A percentile compares a stretch with the other conserved stretches of the same genome.
Conservation (phyloP, 805 yeast genomes). For the Ogataea polymorpha region DNA sequence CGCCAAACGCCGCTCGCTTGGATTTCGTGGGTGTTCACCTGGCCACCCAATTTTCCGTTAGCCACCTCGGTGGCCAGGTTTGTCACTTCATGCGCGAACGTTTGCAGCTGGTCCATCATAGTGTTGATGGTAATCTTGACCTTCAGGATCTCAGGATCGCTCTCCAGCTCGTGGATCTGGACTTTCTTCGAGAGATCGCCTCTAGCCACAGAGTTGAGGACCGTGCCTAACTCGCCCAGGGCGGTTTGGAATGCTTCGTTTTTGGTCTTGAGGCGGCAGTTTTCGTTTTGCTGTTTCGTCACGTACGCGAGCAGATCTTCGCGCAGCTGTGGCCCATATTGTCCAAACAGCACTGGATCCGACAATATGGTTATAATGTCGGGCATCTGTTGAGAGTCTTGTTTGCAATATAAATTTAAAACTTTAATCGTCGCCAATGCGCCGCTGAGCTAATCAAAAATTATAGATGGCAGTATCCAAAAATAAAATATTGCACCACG, state of each 20-base stretch:
- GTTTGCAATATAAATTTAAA: background rate
- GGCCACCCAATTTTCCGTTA: slow-evolving; percentile 87
- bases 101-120: slow-evolving; percentile 85
- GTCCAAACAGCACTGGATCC: slow-evolving; percentile 22
- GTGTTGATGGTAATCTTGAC: slow-evolving; percentile 80
- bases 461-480: background rate
- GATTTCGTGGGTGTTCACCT: slow-evolving; percentile 60
- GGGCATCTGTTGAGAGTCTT: background rate
- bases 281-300: slow-evolving; percentile 16
- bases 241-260: slow-evolving; percentile 73
- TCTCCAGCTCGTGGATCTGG: slow-evolving; percentile 64
- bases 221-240: slow-evolving; percentile 76
- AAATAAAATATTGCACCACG: background rate
- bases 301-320: slow-evolving; percentile 15
- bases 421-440: background rate
- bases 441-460: slow-evolving; percentile 4
- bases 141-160: slow-evolving; percentile 75
- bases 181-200: slow-evolving; percentile 85
- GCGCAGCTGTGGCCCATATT: slow-evolving; percentile 22
- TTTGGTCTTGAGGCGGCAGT: slow-evolving; percentile 35
- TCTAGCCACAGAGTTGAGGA: slow-evolving; percentile 83
- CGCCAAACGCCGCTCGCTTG: slow-evolving; percentile 91
- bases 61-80: slow-evolving; percentile 89
- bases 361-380: slow-evolving; percentile 21
- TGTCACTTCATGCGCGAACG: slow-evolving; percentile 78